A percentile compares a stretch with the other conserved stretches of the same genome.
These are phyloP conservation scores for Saturnispora mendoncae DNA, from an alignment of 805 yeast genomes.

Conservation along the genomic window DNA sequence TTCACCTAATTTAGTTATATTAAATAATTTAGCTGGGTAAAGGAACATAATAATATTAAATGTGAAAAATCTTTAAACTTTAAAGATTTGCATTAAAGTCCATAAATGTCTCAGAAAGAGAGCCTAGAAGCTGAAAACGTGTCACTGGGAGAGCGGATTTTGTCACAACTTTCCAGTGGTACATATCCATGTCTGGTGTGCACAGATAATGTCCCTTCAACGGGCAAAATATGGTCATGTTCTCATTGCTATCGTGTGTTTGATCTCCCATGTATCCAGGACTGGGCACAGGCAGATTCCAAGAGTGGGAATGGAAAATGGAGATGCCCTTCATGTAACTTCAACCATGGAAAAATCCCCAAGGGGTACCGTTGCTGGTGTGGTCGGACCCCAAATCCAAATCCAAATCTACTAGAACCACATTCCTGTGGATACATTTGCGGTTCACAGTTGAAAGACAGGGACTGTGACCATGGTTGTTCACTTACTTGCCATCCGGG, in stretches of 20 bases:
- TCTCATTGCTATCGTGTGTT: conserved; percentile 69
- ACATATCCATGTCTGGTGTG: conserved; percentile 80
- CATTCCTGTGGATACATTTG: conserved; percentile 89
- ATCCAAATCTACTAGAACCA: conserved; percentile 49
- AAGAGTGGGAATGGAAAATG: conserved; percentile 36
- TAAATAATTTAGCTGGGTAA: no score
- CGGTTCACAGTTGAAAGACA: conserved; percentile 22
- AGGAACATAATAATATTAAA: no score
- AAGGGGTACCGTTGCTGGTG: conserved; percentile 77
- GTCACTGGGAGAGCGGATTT: conserved; percentile 23
- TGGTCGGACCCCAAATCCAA: conserved; percentile 66
- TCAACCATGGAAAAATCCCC: conserved; percentile 39
- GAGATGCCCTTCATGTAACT: conserved; percentile 83
- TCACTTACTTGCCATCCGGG: conserved; percentile 80
- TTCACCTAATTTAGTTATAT: no score
- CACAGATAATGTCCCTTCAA: conserved; percentile 65
- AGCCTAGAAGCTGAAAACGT: no score
- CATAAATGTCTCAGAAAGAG: no score
- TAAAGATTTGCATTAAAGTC: no score
- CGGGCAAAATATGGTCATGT: conserved; percentile 73
- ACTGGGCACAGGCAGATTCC: conserved; percentile 65
- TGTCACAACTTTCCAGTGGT: conserved; percentile 30
- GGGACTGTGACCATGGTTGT: conserved; percentile 68
- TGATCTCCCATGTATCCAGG: conserved; percentile 73
- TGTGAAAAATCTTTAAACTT: no score